Evolutionary conservation across 352 stramenopile genomes (phyloP).

Genomic region (Phytophthora parvispora): DNA sequence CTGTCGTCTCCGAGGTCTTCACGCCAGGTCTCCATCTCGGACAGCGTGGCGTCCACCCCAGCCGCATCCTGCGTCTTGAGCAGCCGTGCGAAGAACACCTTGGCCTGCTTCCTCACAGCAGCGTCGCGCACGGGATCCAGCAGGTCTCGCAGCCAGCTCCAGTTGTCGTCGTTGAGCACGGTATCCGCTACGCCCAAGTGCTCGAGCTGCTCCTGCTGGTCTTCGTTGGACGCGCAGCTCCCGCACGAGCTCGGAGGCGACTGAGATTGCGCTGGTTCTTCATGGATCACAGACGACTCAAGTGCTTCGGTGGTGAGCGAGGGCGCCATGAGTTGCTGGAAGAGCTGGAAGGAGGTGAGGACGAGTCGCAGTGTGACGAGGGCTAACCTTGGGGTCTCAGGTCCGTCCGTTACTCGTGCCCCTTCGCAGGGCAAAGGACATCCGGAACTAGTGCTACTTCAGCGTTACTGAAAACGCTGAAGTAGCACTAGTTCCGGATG

Average conservation of each 20-base stretch:
- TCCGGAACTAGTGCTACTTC: too few relatives aligned
- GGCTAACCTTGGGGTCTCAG: not conserved
- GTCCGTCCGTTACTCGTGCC: conserved; percentile 28
- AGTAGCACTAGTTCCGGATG: not conserved
- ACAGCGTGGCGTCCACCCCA: conserved; percentile 23
- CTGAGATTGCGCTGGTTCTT: not conserved
- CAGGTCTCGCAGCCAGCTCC: conserved; percentile 37
- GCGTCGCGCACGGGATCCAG: conserved; percentile 23
- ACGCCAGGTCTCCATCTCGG: conserved; percentile 44
- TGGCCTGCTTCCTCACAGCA: conserved; percentile 16
- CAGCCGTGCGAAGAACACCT: conserved; percentile 43
- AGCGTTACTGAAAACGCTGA: too few relatives aligned
- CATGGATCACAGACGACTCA: not conserved
- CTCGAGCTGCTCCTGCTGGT: conserved; percentile 21
- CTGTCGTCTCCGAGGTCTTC: conserved; percentile 7
- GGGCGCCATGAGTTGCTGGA: conserved; percentile 14
- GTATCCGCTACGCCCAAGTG: conserved; percentile 33
- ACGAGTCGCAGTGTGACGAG: conserved; percentile 10
- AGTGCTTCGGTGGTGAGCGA: conserved; percentile 14
- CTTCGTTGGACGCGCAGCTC: conserved; percentile 20
- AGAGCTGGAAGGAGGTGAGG: not conserved
- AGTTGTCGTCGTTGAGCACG: conserved; percentile 38
- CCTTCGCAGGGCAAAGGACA: conserved; percentile 19
- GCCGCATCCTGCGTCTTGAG: conserved; percentile 21
- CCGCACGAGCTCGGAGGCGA: conserved; percentile 22